Conservation (phyloP, 2,329 filamentous ascomycete genomes). For the Talaromyces sp. region DNA sequence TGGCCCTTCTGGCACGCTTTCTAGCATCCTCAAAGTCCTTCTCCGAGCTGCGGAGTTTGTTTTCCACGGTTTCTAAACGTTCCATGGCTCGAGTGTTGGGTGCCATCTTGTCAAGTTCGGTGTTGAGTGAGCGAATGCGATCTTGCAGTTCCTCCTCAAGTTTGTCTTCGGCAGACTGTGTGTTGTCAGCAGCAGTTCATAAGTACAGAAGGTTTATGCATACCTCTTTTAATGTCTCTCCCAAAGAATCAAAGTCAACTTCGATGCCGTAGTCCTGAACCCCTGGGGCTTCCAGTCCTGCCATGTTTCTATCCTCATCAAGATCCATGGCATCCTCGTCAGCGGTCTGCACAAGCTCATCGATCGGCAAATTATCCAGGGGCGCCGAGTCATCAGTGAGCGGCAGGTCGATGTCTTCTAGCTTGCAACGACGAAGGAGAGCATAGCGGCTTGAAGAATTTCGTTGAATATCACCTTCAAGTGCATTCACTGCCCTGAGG, state of each 20-base stretch:
- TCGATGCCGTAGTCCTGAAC: conserved; percentile 89
- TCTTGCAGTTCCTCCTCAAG: conserved; percentile 74
- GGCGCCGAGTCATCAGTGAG: conserved; percentile 65
- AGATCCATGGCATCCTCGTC: conserved; percentile 91
- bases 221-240: conserved; percentile 76
- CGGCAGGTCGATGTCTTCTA: conserved; percentile 88
- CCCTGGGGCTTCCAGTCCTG: conserved; percentile 54
- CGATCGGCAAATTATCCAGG: conserved; percentile 80
- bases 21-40: conserved; percentile 86
- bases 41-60: conserved; percentile 76
- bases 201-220: conserved; percentile 30
- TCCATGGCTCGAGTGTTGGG: conserved; percentile 96
- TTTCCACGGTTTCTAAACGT: conserved; percentile 79
- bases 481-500: conserved; percentile 67
- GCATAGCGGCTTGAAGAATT: conserved; percentile 80
- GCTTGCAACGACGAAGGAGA: conserved; percentile 79
- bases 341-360: conserved; percentile 67
- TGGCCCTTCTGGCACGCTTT: conserved; percentile 66
- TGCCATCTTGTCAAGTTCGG: conserved; percentile 87
- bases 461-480: conserved; percentile 84
- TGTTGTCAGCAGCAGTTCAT: conserved; percentile 27
- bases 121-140: conserved; percentile 67
- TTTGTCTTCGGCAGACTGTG: conserved; percentile 64
- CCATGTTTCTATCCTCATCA: conserved; percentile 61
- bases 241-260: conserved; percentile 76